phyloP scores from a whole-genome alignment of 169 alveolate genomes.

The Toxoplasma gondii region DNA sequence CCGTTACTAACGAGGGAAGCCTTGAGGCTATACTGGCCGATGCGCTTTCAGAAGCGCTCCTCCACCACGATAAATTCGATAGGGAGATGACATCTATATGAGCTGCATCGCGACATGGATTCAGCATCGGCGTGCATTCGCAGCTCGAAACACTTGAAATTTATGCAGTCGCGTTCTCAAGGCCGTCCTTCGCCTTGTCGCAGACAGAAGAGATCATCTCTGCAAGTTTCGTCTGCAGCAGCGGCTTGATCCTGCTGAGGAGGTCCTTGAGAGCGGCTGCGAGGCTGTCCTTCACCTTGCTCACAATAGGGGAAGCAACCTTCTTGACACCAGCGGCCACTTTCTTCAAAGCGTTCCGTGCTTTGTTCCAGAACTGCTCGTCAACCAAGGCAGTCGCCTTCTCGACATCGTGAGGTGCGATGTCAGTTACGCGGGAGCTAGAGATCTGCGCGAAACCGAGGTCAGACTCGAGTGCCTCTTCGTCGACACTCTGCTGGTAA shows the following conservation, averaged over 20 bases:
- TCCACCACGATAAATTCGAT: too few species aligned
- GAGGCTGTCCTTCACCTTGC: background rate
- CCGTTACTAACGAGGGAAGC: too few species aligned
- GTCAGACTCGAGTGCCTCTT: background rate
- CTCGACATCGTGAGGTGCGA: background rate
- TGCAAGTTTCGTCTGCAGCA: background rate
- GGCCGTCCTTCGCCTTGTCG: slow-evolving; percentile 6
- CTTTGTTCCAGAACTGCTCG: background rate
- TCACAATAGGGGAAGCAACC: background rate
- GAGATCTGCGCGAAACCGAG: background rate
- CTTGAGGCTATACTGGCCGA: too few species aligned
- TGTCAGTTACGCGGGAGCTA: background rate
- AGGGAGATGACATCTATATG: too few species aligned
- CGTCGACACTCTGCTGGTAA: background rate
- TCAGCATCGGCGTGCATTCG: too few species aligned
- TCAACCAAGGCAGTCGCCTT: background rate
- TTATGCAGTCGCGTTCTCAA: background rate
- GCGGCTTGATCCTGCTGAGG: background rate
- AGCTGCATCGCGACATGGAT: too few species aligned
- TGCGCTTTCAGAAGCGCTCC: too few species aligned
- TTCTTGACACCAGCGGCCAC: background rate
- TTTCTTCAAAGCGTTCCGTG: background rate
- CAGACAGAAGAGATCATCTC: background rate
- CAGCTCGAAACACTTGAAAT: background rate
- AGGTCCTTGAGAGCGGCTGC: too few species aligned